phyloP scores from a whole-genome alignment of 2,329 filamentous ascomycete species.

The Plectosphaerella plurivora region DNA sequence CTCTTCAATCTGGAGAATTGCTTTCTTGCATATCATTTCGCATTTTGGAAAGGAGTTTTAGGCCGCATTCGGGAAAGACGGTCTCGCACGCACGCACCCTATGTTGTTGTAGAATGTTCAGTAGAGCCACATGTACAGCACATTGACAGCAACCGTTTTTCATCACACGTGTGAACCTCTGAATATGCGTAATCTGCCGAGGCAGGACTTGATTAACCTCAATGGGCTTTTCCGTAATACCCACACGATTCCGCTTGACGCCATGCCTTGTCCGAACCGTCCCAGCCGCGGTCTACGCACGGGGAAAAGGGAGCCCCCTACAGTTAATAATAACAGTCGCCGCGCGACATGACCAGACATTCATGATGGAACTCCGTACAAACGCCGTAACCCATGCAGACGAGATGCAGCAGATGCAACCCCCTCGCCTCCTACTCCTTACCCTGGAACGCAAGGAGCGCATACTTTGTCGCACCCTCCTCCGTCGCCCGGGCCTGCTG shows the following conservation, averaged over 20 bases:
- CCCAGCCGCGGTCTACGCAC: too few relatives aligned
- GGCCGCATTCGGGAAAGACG: neutral
- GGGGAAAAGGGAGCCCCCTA: too few relatives aligned
- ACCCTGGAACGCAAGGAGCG: slow-evolving; percentile 35
- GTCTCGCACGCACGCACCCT: too few relatives aligned
- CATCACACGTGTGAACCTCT: too few relatives aligned
- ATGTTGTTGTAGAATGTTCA: too few relatives aligned
- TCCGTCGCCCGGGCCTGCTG: slow-evolving; percentile 34
- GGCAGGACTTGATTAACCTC: too few relatives aligned
- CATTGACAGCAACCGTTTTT: too few relatives aligned
- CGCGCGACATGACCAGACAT: neutral
- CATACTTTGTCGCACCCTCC: slow-evolving; percentile 35
- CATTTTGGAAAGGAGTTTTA: neutral
- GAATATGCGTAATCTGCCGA: too few relatives aligned
- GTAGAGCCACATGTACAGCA: too few relatives aligned
- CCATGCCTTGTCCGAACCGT: too few relatives aligned
- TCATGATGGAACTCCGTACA: slow-evolving; percentile 1
- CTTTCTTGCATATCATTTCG: neutral
- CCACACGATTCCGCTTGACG: too few relatives aligned
- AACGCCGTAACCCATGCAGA: slow-evolving; percentile 10
- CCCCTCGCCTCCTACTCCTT: slow-evolving; percentile 9
- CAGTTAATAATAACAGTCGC: neutral
- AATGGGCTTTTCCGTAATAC: too few relatives aligned
- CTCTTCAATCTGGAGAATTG: neutral
- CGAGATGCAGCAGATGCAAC: neutral